phyloP scores from a whole-genome alignment of 2,329 filamentous ascomycete genomes.

The Epichloe hybrida region DNA sequence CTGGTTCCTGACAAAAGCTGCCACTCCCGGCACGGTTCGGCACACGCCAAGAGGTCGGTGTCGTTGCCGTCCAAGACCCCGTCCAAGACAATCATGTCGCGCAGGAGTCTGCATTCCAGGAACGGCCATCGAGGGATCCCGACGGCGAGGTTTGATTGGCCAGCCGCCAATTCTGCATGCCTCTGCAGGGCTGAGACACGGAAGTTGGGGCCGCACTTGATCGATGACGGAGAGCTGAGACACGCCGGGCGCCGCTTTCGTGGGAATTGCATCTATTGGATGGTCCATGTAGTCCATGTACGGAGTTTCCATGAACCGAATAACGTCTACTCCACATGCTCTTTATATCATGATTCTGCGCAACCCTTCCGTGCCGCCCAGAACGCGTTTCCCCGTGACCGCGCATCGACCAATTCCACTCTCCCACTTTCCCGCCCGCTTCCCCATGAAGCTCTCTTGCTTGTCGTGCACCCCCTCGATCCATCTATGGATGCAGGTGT shows the following conservation, averaged over 20 bases:
- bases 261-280: neutral
- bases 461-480: slow-evolving; percentile 70
- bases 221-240: neutral
- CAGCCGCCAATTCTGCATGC: slow-evolving; percentile 7
- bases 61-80: no score
- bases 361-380: slow-evolving; percentile 85
- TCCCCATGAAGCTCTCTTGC: slow-evolving; percentile 77
- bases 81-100: slow-evolving; percentile 2
- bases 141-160: slow-evolving; percentile 1
- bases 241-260: neutral
- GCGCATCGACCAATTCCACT: slow-evolving; percentile 71
- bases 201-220: neutral
- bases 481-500: slow-evolving; percentile 91
- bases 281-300: no score
- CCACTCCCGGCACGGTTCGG: no score
- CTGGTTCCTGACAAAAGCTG: no score
- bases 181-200: slow-evolving; percentile 4
- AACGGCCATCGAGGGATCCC: neutral
- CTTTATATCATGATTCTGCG: slow-evolving; percentile 74
- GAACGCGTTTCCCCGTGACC: slow-evolving; percentile 71
- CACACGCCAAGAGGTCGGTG: neutral
- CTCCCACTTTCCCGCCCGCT: slow-evolving; percentile 58
- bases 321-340: neutral
- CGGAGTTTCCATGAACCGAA: no score
- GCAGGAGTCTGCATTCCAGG: slow-evolving; percentile 6